Evolutionary conservation across 176 grass and related monocot genomes (phyloP), one percentile per base, ranked within the genome.

Genomic region (Oryza meyeriana): DNA sequence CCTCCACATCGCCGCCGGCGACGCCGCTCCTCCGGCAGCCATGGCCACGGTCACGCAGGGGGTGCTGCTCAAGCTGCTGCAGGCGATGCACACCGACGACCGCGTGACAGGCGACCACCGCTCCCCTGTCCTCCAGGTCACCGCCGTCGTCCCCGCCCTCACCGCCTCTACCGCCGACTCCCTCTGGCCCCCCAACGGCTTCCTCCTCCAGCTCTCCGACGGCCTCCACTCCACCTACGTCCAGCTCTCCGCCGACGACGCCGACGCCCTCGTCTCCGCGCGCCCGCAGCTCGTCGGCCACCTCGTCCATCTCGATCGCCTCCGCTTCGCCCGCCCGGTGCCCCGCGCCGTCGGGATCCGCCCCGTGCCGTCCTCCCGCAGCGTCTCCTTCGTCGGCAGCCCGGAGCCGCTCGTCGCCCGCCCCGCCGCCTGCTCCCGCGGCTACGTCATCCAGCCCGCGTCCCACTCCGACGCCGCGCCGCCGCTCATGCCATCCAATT

Each of bases 131-230:
- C 94, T 97, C 7, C 94, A 97, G 85, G 92, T 94, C 18, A 91
- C 88, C 6, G 94, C 83, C 3, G 93, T 97, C 33, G 88, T 97
- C 4, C 94, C 95, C 0, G 95, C 92, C 1, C 90, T 94, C 13
- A 91, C 94, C 0, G 92, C 94, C 40, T 97, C 92, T 35, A 92
- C 95, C 25, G 76, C 88, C 50, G 90, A 98, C 66, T 85, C 91
- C 80, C 92, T 98, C 64, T 84, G 88, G 81, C 95, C 94, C 6
- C 67, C 92, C 34, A 89, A 94, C 34, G 95, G 92, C 18, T 93
- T 94, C 75, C 92, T 89, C 90, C 84, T 98, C 64, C 93, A 98
- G 78, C 88, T 98, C 61, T 98, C 95, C 30, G 95, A 98, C 71
- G 88, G 92, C 27, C 4, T 79, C 32, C 86, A 97, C 81, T 97